Evolutionary conservation across 345 rosid species (phyloP), one percentile per base, ranked within the genome.

Genomic region (Hevea brasiliensis): DNA sequence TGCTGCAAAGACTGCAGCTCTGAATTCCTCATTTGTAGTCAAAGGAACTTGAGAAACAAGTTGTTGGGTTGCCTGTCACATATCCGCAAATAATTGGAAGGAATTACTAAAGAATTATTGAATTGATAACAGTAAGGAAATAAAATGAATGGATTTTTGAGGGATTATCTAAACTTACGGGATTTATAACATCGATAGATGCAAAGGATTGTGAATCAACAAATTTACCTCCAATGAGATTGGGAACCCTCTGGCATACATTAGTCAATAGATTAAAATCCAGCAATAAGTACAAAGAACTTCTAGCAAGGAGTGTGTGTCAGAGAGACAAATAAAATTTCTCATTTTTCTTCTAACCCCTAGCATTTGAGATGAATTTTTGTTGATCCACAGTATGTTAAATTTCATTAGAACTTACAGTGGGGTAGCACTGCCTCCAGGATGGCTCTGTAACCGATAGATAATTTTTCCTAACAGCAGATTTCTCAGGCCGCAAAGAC

Each of bases 181-280:
- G 94, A 75, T 89, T 85, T 76, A 87, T 76, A 60, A 89, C 91
- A 72, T 89, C 89, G 40, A 87, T 76, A 18, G 84, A 73, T 62
- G 82, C 72, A 77, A 71, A 76, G 8, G 91, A 81, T 74, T 76
- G 82, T n/a, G 94, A 89, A 78, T 89, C 89, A 68, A 86, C 80
- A 65, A 87, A 86, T 78, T 84, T 85, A 56, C 94, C 94, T 56
- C 94, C 91, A 59, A 89, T 86, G 61, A 89, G 83, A 82, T 89
- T 89, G 73, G 91, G 87, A 51, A 89, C 85, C 76, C 89, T 84
- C 91, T 86, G 88, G 70, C 51, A 78, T 63, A 53, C 45, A 80
- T 54, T 53, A 73, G 1, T 29, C 55, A 68, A 48, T 32, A 17
- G 42, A 58, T 65, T 73, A 54, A 72, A 74, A 61, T 72, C 35